These are phyloP conservation scores for Graphium sp. DNA, from an alignment of 2,329 filamentous ascomycete genomes.

Conservation along the genomic window DNA sequence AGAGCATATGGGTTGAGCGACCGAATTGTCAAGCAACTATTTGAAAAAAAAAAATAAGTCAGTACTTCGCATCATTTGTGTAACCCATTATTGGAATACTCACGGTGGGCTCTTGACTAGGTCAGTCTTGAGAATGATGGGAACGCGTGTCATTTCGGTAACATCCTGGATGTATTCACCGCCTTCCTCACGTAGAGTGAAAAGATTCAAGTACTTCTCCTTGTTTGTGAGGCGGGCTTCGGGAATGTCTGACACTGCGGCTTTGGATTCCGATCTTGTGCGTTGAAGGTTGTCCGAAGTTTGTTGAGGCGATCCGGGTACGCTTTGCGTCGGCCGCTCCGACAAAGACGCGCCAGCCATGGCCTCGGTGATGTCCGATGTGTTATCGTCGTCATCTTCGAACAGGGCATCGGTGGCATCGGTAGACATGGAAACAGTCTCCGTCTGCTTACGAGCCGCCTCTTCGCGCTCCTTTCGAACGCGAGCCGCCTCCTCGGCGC, in stretches of 20 bases:
- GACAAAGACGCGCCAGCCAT: conserved; percentile 80
- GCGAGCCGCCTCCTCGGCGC: conserved; percentile 69
- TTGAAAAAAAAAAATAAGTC: not conserved
- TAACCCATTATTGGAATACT: conserved; percentile 26
- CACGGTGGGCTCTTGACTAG: conserved; percentile 98
- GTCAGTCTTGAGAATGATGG: conserved; percentile 97
- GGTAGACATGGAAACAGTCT: conserved; percentile 84
- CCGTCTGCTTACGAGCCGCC: conserved; percentile 79
- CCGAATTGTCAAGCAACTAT: conserved; percentile 66
- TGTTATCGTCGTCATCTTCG: conserved; percentile 79
- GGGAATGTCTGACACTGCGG: conserved; percentile 55
- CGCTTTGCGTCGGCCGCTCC: conserved; percentile 87
- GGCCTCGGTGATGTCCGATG: conserved; percentile 75
- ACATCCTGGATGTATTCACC: conserved; percentile 98
- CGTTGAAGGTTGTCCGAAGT: conserved; percentile 62
- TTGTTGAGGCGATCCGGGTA: conserved; percentile 77
- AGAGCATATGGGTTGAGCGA: conserved; percentile 66
- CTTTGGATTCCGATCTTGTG: conserved; percentile 87
- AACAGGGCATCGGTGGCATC: conserved; percentile 93
- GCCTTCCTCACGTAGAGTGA: conserved; percentile 77
- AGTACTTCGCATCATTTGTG: too few species aligned
- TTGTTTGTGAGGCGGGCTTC: conserved; percentile 78
- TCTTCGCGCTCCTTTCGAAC: conserved; percentile 79
- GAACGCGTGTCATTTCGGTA: conserved; percentile 90
- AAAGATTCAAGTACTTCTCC: conserved; percentile 88